Evolutionary conservation across 2,329 filamentous ascomycete genomes (phyloP).

Genomic region (Talaromyces sp.): DNA sequence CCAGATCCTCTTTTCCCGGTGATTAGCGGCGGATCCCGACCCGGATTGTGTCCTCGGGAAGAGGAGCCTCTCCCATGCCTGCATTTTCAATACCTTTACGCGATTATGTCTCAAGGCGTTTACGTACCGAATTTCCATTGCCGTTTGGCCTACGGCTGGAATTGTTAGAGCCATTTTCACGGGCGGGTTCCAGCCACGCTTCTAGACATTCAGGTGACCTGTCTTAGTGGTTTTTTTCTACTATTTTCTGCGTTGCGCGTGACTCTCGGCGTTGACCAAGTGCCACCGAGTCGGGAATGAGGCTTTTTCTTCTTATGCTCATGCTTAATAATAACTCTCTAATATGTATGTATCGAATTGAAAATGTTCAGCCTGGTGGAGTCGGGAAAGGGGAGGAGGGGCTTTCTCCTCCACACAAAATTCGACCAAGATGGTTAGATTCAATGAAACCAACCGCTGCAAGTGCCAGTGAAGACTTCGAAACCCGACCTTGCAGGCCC

Average conservation of each 20-base stretch:
- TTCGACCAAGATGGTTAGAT: too few species aligned
- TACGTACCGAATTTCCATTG: conserved; percentile 6
- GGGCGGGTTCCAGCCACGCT: not conserved
- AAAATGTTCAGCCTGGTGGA: not conserved
- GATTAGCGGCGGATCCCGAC: conserved; percentile 29
- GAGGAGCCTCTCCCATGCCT: conserved; percentile 9
- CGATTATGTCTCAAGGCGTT: conserved; percentile 19
- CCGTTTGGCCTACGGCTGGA: not conserved
- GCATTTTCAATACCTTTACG: conserved; percentile 14
- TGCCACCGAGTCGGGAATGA: conserved; percentile 3
- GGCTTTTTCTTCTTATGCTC: not conserved
- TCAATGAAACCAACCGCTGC: not conserved
- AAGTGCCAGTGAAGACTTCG: not conserved
- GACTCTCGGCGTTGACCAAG: conserved; percentile 1
- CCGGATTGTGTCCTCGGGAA: conserved; percentile 23
- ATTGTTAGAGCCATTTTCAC: not conserved
- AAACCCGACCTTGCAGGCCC: not conserved
- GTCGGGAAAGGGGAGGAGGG: not conserved
- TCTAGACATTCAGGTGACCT: not conserved
- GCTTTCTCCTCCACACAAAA: not conserved
- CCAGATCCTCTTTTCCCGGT: conserved; percentile 27
- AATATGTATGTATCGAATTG: not conserved
- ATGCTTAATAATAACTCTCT: conserved; percentile 1
- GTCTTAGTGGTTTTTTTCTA: not conserved
- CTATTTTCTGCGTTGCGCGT: not conserved